Conservation (phyloP, 208 protist genomes). For the Porcisia hertigi region DNA sequence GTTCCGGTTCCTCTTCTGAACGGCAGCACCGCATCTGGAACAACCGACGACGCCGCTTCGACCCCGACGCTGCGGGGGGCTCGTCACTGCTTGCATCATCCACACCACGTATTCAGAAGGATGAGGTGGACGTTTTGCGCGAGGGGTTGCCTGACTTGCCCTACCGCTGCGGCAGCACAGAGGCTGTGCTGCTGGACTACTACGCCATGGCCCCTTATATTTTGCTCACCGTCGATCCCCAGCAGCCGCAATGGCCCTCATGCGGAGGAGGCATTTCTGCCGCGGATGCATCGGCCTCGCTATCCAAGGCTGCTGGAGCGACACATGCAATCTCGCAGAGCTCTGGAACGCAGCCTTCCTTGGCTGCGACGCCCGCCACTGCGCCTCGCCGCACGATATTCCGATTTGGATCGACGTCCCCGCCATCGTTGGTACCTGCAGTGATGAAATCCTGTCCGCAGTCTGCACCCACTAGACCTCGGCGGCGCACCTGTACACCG, state of each 20-base stretch:
- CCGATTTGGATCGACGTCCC: conserved; percentile 20
- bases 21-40: not conserved
- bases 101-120: conserved; percentile 11
- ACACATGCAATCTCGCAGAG: not conserved
- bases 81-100: not conserved
- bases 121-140: conserved; percentile 67
- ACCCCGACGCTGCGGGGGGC: not conserved
- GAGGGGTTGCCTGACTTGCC: conserved; percentile 56
- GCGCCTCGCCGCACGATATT: conserved; percentile 37
- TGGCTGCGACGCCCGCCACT: not conserved
- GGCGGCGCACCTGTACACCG: conserved; percentile 13
- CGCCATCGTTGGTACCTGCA: conserved; percentile 2
- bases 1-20: not conserved
- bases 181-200: conserved; percentile 62
- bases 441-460: not conserved
- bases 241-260: not conserved
- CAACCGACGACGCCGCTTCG: not conserved
- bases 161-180: conserved; percentile 49
- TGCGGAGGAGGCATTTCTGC: not conserved
- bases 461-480: not conserved
- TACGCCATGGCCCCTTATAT: conserved; percentile 62
- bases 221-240: conserved; percentile 41
- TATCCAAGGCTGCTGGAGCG: not conserved
- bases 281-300: not conserved
- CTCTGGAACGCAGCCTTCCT: not conserved